Conservation (phyloP, 768 basidiomycete genomes). For the Rossbeevera mucosa region DNA sequence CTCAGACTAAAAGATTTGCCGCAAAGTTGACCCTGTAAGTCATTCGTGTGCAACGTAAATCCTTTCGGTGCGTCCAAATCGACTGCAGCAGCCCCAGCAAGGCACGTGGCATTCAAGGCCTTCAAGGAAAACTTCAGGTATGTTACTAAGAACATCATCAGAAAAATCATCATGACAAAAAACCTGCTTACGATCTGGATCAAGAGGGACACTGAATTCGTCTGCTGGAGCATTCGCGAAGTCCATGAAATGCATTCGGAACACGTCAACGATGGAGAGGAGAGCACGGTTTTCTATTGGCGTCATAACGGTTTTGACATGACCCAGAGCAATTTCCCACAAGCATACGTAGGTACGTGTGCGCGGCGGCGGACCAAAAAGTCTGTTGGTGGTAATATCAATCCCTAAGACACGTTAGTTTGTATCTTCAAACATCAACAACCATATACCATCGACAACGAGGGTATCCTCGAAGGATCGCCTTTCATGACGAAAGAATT, state of each 20-base stretch:
- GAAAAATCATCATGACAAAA: neutral
- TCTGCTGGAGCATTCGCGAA: conserved; percentile 73
- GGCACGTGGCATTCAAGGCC: conserved; percentile 52
- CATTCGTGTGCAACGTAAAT: conserved; percentile 64
- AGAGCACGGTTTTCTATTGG: conserved; percentile 51
- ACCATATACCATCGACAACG: conserved; percentile 46
- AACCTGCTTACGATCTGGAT: conserved; percentile 68
- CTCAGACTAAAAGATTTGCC: conserved; percentile 58
- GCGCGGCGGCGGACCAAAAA: conserved; percentile 86
- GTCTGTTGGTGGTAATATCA: conserved; percentile 74
- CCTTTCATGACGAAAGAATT: conserved; percentile 24
- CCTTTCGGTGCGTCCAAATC: conserved; percentile 56
- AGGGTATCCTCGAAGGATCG: conserved; percentile 32
- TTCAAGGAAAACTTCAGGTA: conserved; percentile 68
- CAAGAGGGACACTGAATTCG: conserved; percentile 54
- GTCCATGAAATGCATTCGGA: conserved; percentile 71
- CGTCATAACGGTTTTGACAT: conserved; percentile 52
- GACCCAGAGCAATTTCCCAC: conserved; percentile 82
- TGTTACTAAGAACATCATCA: conserved; percentile 53
- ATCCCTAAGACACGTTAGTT: conserved; percentile 44
- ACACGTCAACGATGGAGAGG: conserved; percentile 48
- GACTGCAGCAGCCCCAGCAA: conserved; percentile 48
- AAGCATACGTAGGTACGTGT: conserved; percentile 86
- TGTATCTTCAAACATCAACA: neutral
- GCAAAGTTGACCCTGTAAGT: conserved; percentile 65